Evolutionary conservation across 495 filamentous ascomycete genomes (phyloP), one percentile per base, ranked within the genome.

Genomic region (Margaritispora aquatica): DNA sequence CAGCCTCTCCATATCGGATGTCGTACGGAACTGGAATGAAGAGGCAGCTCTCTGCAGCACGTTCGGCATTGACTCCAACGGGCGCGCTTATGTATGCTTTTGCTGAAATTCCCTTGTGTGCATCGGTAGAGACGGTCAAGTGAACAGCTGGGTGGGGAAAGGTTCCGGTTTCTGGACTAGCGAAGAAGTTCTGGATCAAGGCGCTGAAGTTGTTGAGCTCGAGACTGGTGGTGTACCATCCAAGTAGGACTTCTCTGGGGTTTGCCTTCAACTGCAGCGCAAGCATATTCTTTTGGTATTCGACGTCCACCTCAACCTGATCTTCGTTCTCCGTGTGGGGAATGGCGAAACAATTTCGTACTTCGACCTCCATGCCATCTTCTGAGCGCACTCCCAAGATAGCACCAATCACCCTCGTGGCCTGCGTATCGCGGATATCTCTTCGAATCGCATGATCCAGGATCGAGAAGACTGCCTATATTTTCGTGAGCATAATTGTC

Each of bases 181-280:
- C 90, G 80, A 97, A 98, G 80, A 98, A 98, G 78, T 98, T 98
- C 77, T 98, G 94, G 74, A 98, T 98, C 63, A 98, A 85, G 58
- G 94, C 94, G 67, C 84, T 89, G 83, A 97, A 98, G 65, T 88
- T 96, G 83, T 98, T 97, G 68, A 98, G 83, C 75, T 96, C 91
- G 66, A 87, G 83, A 66, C 87, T 89, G 20, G 95, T 98, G 61
- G 95, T 96, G 77, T 98, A 98, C 94, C 94, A 98, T 66, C 94
- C 94, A 27, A 98, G 86, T 20, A 98, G 82, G 24, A 93, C 85
- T 74, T 98, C 94, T 71, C 89, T 87, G 13, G 95, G 94, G 74
- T 92, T 90, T 19, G 92, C 92, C 78, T 91, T 91, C 63, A 96
- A 83, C 71, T 96, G 92, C 62, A 98, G 79, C 19, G 85, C 85